phyloP scores from a whole-genome alignment of 2,329 filamentous ascomycete species.

The Cercospora citrullina region DNA sequence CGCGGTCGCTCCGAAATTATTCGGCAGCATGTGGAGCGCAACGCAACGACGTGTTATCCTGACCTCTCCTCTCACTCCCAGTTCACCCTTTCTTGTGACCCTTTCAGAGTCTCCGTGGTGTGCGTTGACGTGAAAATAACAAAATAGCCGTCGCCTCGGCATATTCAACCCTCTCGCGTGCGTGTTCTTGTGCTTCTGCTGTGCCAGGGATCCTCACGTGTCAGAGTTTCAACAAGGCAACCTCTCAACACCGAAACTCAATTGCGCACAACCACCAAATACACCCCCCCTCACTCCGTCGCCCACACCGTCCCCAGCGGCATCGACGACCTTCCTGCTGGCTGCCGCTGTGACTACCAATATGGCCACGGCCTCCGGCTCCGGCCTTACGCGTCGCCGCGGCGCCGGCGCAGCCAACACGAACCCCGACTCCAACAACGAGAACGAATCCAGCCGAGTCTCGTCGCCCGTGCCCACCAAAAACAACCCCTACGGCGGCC shows the following conservation, averaged over 20 bases:
- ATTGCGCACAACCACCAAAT: constrained; percentile 13
- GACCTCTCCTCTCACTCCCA: neutral
- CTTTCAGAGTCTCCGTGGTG: neutral
- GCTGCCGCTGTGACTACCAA: constrained; percentile 18
- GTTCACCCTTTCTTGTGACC: neutral
- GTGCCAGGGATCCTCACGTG: constrained; percentile 14
- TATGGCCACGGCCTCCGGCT: constrained; percentile 71
- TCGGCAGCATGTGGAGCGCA: neutral
- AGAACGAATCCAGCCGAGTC: constrained; percentile 65
- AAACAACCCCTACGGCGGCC: constrained; percentile 57
- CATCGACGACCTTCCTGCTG: constrained; percentile 5
- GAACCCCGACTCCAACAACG: constrained; percentile 61
- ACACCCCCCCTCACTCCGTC: neutral
- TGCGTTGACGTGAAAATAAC: neutral
- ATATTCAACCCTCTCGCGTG: constrained; percentile 3
- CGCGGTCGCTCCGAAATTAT: constrained; percentile 1
- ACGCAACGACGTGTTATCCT: neutral
- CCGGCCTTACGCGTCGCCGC: constrained; percentile 69
- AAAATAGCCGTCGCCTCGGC: neutral
- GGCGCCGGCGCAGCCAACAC: constrained; percentile 60
- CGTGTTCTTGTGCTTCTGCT: neutral
- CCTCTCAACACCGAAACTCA: constrained; percentile 12
- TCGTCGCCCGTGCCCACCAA: constrained; percentile 64
- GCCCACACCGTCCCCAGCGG: neutral
- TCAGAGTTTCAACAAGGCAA: neutral